phyloP scores from a whole-genome alignment of 164 flowering plant genomes.

The Brasenia schreberi region DNA sequence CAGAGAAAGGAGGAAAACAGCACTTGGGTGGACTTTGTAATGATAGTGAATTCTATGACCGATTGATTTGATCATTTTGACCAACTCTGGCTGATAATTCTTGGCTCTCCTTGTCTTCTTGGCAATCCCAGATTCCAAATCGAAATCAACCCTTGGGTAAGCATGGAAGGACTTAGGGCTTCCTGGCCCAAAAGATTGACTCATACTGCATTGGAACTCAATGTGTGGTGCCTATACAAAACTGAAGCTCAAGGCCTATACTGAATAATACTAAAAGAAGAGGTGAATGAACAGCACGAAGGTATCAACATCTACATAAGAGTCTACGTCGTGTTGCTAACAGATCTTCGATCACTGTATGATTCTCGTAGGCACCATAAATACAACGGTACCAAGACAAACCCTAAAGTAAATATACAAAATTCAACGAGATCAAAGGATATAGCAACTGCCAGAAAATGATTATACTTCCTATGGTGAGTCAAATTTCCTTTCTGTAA shows the following conservation, averaged over 20 bases:
- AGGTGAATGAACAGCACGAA: neutral
- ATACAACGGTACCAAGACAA: neutral
- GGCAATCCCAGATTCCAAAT: slow-evolving; percentile 59
- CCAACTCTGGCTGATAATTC: slow-evolving; percentile 13
- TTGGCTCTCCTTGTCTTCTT: slow-evolving; percentile 40
- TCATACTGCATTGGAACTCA: slow-evolving; percentile 32
- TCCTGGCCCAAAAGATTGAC: slow-evolving; percentile 27
- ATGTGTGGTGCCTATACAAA: slow-evolving; percentile 1
- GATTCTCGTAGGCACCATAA: neutral
- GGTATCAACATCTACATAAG: neutral
- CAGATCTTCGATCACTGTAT: neutral
- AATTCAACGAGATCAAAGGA: neutral
- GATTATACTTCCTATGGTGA: neutral
- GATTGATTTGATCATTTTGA: slow-evolving; percentile 47
- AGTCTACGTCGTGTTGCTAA: neutral
- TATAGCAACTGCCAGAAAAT: neutral
- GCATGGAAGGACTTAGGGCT: slow-evolving; percentile 67
- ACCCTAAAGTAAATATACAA: neutral
- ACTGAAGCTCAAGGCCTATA: slow-evolving; percentile 1
- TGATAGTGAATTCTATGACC: slow-evolving; percentile 37
- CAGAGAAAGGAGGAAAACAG: slow-evolving; percentile 38
- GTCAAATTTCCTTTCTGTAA: neutral
- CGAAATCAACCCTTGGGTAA: slow-evolving; percentile 58
- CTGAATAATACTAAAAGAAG: slow-evolving; percentile 1
- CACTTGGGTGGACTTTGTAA: slow-evolving; percentile 53